Base-by-base conservation (phyloP, 208 protist species). In the Crithidia expoeki region DNA sequence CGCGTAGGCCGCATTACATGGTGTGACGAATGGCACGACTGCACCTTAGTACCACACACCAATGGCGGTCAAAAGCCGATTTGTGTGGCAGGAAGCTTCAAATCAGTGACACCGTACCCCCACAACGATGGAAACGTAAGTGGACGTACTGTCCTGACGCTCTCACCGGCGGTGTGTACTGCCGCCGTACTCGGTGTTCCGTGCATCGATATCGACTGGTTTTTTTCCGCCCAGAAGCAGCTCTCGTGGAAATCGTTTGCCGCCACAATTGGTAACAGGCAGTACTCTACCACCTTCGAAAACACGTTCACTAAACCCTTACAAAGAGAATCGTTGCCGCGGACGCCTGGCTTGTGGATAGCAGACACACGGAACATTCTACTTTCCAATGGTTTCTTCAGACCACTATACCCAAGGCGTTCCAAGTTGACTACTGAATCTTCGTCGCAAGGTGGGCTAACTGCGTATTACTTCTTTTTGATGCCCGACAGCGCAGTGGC, bases 121-220 rank as follows among this genome's bases (percentile, higher is more conserved):
- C 16, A 16, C 14, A 10, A 58, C 23, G 19, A 36, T 10, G 32
- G 10, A 38, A 11, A 52, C n/a, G 27, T 44, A 33, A 59, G 34
- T 57, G 21, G 17, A 28, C 50, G 44, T 34, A 46, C 7, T 12
- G 9, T 51, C 12, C 9, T 17, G 38, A 3, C n/a, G 14, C 63
- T 71, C 5, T 70, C 63, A 17, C 71, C 71, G 4, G 47, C 64
- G 4, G 71, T 52, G 28, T 76, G 71, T 34, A 76, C 63, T 14
- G 62, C 71, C 3, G 52, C 67, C 17, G 53, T 76, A 28, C 33
- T 76, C 17, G 47, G 62, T 33, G 71, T 76, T 1, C 71, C 71
- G 38, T 76, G 71, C 25, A 1, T 76, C 7, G 71, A 76, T 38
- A 55, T 68, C 23, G 27, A 27, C 0, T 62, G 50, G 36, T 34